phyloP scores from a whole-genome alignment of 2,329 filamentous ascomycete genomes.

The Mollisiaceae sp. region DNA sequence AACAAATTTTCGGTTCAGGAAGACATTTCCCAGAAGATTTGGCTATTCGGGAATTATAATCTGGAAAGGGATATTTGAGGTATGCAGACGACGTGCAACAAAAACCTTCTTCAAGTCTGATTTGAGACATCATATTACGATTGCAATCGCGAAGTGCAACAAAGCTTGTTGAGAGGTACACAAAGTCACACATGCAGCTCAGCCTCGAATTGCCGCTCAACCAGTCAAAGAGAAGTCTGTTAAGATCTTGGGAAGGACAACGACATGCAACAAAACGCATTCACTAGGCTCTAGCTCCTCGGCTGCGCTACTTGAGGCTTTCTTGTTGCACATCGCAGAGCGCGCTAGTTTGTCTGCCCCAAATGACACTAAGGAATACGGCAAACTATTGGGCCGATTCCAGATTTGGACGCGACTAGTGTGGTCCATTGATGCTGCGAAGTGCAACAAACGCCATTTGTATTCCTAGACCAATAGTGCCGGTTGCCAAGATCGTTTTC shows the following conservation, averaged over 20 bases:
- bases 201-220: background rate
- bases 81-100: slow-evolving; percentile 2
- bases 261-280: background rate
- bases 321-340: background rate
- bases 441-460: background rate
- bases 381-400: background rate
- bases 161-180: background rate
- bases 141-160: background rate
- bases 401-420: background rate
- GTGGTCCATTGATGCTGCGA: background rate
- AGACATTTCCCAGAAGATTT: background rate
- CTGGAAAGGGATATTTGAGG: background rate
- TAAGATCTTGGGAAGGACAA: background rate
- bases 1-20: background rate
- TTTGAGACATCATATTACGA: background rate
- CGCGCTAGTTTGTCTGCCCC: background rate
- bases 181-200: background rate
- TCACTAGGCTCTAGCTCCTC: background rate
- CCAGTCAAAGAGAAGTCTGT: background rate
- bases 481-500: too few relatives aligned
- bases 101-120: background rate
- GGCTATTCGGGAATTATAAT: background rate
- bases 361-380: background rate
- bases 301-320: background rate
- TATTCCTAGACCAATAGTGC: background rate